phyloP scores from a whole-genome alignment of 1,284 basidiomycete genomes.

The Porodaedalea pini region DNA sequence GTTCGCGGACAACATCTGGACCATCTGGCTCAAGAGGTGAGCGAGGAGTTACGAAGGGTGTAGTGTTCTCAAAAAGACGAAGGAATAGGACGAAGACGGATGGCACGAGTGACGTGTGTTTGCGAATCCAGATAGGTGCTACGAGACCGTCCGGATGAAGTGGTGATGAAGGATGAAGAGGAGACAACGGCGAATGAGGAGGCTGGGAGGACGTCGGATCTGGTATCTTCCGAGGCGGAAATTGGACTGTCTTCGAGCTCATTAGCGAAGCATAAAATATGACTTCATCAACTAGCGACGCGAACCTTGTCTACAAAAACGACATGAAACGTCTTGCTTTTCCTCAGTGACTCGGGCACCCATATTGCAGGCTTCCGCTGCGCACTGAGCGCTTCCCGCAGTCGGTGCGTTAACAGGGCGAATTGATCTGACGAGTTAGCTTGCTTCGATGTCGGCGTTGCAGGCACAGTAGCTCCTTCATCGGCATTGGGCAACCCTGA shows the following conservation, averaged over 20 bases:
- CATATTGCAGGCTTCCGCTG: slow-evolving; percentile 61
- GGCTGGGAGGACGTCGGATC: slow-evolving; percentile 44
- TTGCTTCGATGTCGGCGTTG: slow-evolving; percentile 24
- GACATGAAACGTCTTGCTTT: slow-evolving; percentile 73
- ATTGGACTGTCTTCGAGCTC: slow-evolving; percentile 53
- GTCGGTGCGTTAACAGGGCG: slow-evolving; percentile 45
- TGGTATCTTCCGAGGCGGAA: slow-evolving; percentile 82
- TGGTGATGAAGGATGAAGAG: slow-evolving; percentile 83
- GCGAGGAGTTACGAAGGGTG: slow-evolving; percentile 31
- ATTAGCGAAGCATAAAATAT: slow-evolving; percentile 3
- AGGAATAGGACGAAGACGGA: slow-evolving; percentile 91
- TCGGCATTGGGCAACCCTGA: neutral
- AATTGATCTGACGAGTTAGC: slow-evolving; percentile 54
- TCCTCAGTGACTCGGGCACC: slow-evolving; percentile 49
- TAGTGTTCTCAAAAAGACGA: slow-evolving; percentile 68
- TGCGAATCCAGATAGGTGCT: slow-evolving; percentile 95
- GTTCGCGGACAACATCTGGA: slow-evolving; percentile 48
- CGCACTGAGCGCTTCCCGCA: slow-evolving; percentile 60
- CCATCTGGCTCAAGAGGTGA: slow-evolving; percentile 46
- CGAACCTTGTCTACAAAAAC: slow-evolving; percentile 76
- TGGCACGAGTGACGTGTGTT: slow-evolving; percentile 88
- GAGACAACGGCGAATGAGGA: slow-evolving; percentile 85
- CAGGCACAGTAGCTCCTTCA: neutral
- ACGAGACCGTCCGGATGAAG: slow-evolving; percentile 93
- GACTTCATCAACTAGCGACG: neutral